Percentiles rank a stretch among this genome's conserved stretches.
Evolutionary conservation across 331 rosid genomes (phyloP).

Genomic region (Pyracantha coccinea): DNA sequence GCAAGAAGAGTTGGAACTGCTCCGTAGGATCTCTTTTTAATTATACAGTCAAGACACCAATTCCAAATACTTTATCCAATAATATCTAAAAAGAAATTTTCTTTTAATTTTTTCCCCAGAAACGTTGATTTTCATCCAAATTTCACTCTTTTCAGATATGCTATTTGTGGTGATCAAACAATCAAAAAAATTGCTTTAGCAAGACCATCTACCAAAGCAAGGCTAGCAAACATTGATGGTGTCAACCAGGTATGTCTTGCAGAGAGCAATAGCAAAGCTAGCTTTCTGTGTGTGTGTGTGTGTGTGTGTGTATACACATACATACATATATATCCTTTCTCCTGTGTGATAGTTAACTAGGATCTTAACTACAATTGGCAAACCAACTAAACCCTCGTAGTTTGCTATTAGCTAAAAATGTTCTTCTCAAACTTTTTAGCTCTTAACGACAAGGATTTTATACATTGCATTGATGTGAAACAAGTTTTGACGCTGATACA

Average conservation of each 20-base stretch:
- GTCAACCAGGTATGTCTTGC: constrained; percentile 70
- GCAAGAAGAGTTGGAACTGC: constrained; percentile 77
- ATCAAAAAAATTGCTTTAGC: constrained; percentile 58
- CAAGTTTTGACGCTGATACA: background rate
- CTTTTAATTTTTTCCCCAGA: background rate
- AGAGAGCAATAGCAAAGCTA: background rate
- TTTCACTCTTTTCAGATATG: constrained; percentile 47
- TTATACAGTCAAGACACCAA: background rate
- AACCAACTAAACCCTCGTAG: background rate
- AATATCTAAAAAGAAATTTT: background rate
- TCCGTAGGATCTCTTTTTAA: constrained; percentile 43
- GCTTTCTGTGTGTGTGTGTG: too few species aligned
- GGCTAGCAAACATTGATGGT: constrained; percentile 85
- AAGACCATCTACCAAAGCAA: constrained; percentile 85
- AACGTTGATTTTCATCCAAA: background rate
- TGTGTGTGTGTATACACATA: too few species aligned
- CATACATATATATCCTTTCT: background rate
- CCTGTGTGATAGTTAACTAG: background rate
- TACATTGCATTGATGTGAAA: background rate
- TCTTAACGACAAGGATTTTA: background rate
- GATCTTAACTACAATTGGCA: background rate
- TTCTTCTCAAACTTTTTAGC: background rate
- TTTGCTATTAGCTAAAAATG: background rate
- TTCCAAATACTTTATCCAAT: background rate
- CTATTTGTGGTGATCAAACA: constrained; percentile 86